Conservation (phyloP, 225 moss, liverwort and hornwort genomes). For the Climacium dendroides region DNA sequence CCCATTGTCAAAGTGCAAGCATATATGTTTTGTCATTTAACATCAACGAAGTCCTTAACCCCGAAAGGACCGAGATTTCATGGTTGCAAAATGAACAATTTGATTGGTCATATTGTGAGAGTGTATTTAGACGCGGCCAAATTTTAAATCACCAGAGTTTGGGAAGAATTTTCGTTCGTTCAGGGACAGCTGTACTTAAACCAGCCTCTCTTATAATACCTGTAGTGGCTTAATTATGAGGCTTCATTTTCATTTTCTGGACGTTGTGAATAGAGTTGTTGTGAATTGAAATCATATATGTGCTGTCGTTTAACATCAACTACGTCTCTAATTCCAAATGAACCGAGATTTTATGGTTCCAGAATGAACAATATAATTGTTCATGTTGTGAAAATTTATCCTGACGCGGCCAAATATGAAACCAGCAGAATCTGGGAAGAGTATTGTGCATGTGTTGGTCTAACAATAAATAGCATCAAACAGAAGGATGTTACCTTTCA, state of each 20-base stretch:
- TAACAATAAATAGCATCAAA: too few relatives aligned
- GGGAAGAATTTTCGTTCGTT: slow-evolving; percentile 43
- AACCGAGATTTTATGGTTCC: neutral
- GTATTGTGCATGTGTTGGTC: neutral
- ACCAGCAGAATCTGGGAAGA: neutral
- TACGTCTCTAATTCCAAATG: neutral
- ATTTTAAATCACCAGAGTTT: neutral
- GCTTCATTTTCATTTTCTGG: neutral
- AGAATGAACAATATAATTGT: neutral
- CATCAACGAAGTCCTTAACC: neutral
- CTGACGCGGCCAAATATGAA: neutral
- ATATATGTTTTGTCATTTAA: neutral
- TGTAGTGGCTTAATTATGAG: neutral
- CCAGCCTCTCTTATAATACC: neutral
- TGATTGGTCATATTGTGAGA: neutral
- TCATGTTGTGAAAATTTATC: neutral
- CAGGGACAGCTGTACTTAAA: slow-evolving; percentile 70
- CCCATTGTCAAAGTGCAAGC: neutral
- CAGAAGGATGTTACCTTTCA: too few relatives aligned
- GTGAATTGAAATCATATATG: neutral
- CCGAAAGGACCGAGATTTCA: neutral
- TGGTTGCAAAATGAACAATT: neutral
- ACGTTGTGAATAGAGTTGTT: neutral
- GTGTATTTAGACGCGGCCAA: neutral
- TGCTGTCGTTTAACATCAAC: neutral